Conservation (phyloP, 1,284 basidiomycete species). For the Apiotrichum porosum region DNA sequence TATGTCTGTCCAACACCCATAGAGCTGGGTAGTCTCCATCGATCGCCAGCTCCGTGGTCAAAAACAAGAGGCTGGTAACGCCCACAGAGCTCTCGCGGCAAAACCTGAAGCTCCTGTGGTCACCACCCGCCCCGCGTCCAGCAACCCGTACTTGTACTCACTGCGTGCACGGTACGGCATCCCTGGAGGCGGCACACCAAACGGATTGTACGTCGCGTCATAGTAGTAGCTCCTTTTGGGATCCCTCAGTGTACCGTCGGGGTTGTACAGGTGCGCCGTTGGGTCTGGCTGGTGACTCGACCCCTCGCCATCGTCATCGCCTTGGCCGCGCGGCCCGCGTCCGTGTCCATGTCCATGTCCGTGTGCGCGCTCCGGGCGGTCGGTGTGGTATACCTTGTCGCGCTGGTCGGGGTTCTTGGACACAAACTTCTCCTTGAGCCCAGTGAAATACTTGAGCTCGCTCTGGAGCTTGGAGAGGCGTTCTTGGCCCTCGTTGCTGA, state of each 20-base stretch:
- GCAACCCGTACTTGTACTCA: no score
- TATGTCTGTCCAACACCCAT: no score
- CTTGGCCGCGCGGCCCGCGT: slow-evolving; percentile 37
- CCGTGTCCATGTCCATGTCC: slow-evolving; percentile 19
- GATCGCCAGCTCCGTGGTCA: no score
- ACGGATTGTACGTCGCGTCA: slow-evolving; percentile 88
- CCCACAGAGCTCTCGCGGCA: no score
- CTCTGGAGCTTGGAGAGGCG: slow-evolving; percentile 57
- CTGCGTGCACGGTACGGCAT: slow-evolving; percentile 87
- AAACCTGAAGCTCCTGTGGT: no score
- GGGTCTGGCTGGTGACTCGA: slow-evolving; percentile 8
- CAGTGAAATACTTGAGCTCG: slow-evolving; percentile 72
- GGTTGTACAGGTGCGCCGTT: slow-evolving; percentile 58
- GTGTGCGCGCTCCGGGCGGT: slow-evolving; percentile 46
- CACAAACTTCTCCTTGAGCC: slow-evolving; percentile 84
- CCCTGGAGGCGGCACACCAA: slow-evolving; percentile 89
- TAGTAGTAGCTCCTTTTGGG: slow-evolving; percentile 89
- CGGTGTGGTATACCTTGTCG: slow-evolving; percentile 59
- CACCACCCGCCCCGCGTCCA: no score
- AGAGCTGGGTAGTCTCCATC: no score
- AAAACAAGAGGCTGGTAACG: no score
- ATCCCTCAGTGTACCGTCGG: slow-evolving; percentile 73
- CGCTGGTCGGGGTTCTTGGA: slow-evolving; percentile 83
- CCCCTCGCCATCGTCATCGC: slow-evolving; percentile 45
- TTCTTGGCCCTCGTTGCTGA: slow-evolving; percentile 34